Base-by-base conservation (phyloP, 2,329 filamentous ascomycete species). In the Alternaria viburni region DNA sequence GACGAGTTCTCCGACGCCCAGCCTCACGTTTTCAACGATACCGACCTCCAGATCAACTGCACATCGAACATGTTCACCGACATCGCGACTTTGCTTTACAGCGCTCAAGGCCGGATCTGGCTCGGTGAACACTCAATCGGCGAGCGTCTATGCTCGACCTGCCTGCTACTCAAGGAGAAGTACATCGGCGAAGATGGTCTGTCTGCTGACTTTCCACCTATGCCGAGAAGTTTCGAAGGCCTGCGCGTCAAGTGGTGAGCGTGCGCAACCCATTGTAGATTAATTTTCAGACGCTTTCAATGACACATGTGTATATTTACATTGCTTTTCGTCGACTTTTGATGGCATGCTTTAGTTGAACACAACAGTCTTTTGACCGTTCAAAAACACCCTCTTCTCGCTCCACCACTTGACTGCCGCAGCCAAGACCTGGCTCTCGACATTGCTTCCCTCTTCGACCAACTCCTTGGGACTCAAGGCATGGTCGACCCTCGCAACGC, bases 391-490 rank as follows among this genome's bases (percentile, higher is more conserved):
- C 59, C 90, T 86, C 75, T 88, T 86, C 85, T 96, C 91, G 23
- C 90, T 90, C 81, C 91, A 92, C 89, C 91, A 94, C 83, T 93
- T 92, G 58, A 96, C 92, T 1, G 92, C 92, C 4, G 91, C 89
- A 4, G 91, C 92, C 70, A 96, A 81, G 7, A 94, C 92, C 80
- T 93, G 91, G 76, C 90, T 93, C 85, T 96, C 92, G 10, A 95
- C 90, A 69, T 93, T 94, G 71, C 90, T 92, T 12, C 92, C 92
- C 77, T 93, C 91, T 73, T 92, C 89, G 2, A 92, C 90, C 75
- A 95, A 80, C 77, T 91, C 88, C 83, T 91, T 92, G 17, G 92
- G 86, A 72, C 87, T 90, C 87, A 93, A 88, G 69, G 85, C 86
- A 80, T 96, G 92, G 77, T 93, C 90, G 25, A 95, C 92, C 15